Percentiles rank a stretch among this genome's conserved stretches.
Evolutionary conservation across 2,329 filamentous ascomycete genomes (phyloP).

Genomic region (Ceratocystis destructans): DNA sequence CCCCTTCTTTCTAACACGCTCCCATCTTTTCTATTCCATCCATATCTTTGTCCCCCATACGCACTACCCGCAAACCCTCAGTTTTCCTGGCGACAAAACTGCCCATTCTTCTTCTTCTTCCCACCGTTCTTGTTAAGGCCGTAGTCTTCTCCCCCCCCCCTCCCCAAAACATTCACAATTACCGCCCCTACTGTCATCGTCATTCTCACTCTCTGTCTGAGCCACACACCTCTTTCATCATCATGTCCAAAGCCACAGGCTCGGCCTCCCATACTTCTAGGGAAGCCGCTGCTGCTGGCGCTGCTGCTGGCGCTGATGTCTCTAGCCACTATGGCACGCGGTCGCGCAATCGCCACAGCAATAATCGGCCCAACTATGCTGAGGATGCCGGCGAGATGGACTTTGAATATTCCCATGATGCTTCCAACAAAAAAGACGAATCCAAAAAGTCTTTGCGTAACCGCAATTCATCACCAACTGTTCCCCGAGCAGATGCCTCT

Average conservation of each 20-base stretch:
- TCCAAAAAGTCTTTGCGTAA: slow-evolving; percentile 41
- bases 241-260: slow-evolving; percentile 37
- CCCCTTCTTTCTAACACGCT: slow-evolving; percentile 15
- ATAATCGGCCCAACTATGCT: slow-evolving; percentile 80
- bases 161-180: not conserved
- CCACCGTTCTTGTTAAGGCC: not conserved
- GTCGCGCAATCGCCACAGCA: slow-evolving; percentile 74
- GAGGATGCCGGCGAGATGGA: slow-evolving; percentile 83
- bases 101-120: not conserved
- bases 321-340: slow-evolving; percentile 78
- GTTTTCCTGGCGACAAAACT: not conserved
- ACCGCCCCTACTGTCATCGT: not conserved
- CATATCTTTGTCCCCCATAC: not conserved
- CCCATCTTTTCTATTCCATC: slow-evolving; percentile 11
- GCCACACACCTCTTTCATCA: slow-evolving; percentile 21
- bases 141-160: not conserved
- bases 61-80: not conserved
- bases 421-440: slow-evolving; percentile 40
- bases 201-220: slow-evolving; percentile 16
- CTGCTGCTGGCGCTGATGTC: slow-evolving; percentile 34
- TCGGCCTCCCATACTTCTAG: slow-evolving; percentile 32
- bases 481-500: not conserved
- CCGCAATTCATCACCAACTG: slow-evolving; percentile 16
- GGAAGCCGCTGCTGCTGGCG: slow-evolving; percentile 32
- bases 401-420: slow-evolving; percentile 52